Evolutionary conservation across 2,329 filamentous ascomycete genomes (phyloP).

Genomic region (Coniochaeta prunicola): DNA sequence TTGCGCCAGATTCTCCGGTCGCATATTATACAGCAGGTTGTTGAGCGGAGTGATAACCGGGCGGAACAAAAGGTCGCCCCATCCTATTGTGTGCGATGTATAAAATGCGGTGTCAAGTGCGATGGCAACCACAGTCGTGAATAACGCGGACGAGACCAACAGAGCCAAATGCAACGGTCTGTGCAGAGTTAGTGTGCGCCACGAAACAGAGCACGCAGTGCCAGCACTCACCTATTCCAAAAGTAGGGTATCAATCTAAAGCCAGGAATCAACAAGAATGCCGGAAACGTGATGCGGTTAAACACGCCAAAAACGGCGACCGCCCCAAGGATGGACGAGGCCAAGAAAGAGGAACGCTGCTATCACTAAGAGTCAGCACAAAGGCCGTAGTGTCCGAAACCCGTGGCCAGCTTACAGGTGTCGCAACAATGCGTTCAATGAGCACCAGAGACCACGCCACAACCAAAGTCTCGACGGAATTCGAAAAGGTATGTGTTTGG

Average conservation of each 20-base stretch:
- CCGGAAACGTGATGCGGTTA: slow-evolving; percentile 95
- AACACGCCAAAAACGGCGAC: slow-evolving; percentile 82
- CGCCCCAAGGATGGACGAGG: slow-evolving; percentile 71
- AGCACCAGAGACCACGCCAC: slow-evolving; percentile 92
- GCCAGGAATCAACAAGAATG: slow-evolving; percentile 79
- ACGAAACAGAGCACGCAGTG: slow-evolving; percentile 5
- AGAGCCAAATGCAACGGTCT: slow-evolving; percentile 56
- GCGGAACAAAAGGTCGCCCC: slow-evolving; percentile 53
- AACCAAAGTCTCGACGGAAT: slow-evolving; percentile 88
- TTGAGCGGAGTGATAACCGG: slow-evolving; percentile 73
- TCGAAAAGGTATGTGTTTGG: slow-evolving; percentile 97
- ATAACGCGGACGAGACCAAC: slow-evolving; percentile 55
- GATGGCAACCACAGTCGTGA: slow-evolving; percentile 67
- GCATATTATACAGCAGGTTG: slow-evolving; percentile 69
- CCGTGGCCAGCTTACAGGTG: slow-evolving; percentile 51
- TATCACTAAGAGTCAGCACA: slow-evolving; percentile 26
- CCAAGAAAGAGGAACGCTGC: slow-evolving; percentile 68
- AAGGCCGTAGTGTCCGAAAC: neutral
- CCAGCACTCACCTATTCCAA: slow-evolving; percentile 57
- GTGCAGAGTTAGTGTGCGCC: slow-evolving; percentile 6
- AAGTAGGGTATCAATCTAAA: slow-evolving; percentile 82
- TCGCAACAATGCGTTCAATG: slow-evolving; percentile 75
- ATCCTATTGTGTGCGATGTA: slow-evolving; percentile 51
- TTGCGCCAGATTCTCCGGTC: slow-evolving; percentile 60
- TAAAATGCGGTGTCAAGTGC: slow-evolving; percentile 84